Base-by-base conservation (phyloP, 148 eudicot species). In the Hydrangea macrophylla region DNA sequence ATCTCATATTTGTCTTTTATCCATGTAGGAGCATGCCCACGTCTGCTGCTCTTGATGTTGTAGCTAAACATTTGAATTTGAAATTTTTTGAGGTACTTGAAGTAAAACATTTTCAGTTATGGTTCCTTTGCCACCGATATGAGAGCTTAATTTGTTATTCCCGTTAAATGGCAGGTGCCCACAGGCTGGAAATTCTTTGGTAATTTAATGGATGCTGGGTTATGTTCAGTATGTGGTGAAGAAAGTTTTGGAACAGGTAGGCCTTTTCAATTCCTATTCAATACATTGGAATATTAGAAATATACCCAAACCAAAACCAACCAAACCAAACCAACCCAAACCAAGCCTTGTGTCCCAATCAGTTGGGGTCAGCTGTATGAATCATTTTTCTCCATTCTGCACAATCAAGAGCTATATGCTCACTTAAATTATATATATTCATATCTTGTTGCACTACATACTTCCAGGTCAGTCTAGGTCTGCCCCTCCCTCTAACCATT, bases 131-230 rank as follows among this genome's bases (percentile, higher is more conserved):
- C 37, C 25, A 45, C 54, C 69, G 31, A 35, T 68, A 42, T 65
- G 23, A 36, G 59, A 55, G 50, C 33, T 17, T 65, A 60, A 56
- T 17, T 54, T 31, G 48, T 58, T 53, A 33, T 63, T 28, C 22
- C 32, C 53, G 54, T 65, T 40, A 57, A 31, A 53, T 44, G 45
- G 25, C 71, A 93, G 96, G 97, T 93, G 75, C 97, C 98, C 48
- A 93, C 98, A 67, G 98, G 98, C 71, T 93, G 98, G 98, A 93
- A 93, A 71, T 93, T 90, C 71, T 93, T 93, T 60, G 98, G 98
- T 26, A 93, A 93, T 75, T 74, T 93, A 25, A 93, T 93, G 98
- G 98, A 93, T 88, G 98, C 94, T 77, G 96, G 90, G 67, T 63
- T 81, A 63, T 93, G 98, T 72, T 93, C 96, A 53, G 78, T 90